Conservation (phyloP, 164 flowering plant genomes). For the Macadamia tetraphylla region DNA sequence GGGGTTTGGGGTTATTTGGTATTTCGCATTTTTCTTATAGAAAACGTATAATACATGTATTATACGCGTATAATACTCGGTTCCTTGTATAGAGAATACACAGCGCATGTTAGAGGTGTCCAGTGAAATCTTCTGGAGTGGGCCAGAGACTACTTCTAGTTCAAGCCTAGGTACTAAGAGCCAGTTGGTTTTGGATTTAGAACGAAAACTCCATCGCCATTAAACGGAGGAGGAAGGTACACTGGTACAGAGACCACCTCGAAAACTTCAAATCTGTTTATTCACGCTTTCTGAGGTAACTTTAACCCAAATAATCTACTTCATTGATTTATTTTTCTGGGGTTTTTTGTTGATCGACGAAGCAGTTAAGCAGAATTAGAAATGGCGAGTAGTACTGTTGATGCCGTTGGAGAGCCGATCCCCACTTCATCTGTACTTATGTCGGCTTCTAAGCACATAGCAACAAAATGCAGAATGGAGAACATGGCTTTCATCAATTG, state of each 20-base stretch:
- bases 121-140: too few relatives aligned
- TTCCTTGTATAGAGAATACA: too few relatives aligned
- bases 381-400: constrained; percentile 60
- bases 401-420: constrained; percentile 61
- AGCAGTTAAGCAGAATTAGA: constrained; percentile 2
- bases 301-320: background rate
- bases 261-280: background rate
- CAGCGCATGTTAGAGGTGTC: too few relatives aligned
- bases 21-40: too few relatives aligned
- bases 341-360: constrained; percentile 2
- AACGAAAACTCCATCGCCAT: too few relatives aligned
- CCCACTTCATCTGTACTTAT: constrained; percentile 80
- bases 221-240: background rate
- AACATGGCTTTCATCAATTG: constrained; percentile 77
- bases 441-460: constrained; percentile 80
- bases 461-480: constrained; percentile 45
- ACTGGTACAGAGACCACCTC: background rate
- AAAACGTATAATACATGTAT: too few relatives aligned
- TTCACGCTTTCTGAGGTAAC: background rate
- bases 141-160: too few relatives aligned
- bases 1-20: too few relatives aligned
- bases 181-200: too few relatives aligned
- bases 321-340: background rate
- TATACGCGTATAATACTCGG: too few relatives aligned
- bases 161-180: too few relatives aligned